Evolutionary conservation across 2,329 filamentous ascomycete species (phyloP).

Genomic region (Chaetomiaceae sp.): DNA sequence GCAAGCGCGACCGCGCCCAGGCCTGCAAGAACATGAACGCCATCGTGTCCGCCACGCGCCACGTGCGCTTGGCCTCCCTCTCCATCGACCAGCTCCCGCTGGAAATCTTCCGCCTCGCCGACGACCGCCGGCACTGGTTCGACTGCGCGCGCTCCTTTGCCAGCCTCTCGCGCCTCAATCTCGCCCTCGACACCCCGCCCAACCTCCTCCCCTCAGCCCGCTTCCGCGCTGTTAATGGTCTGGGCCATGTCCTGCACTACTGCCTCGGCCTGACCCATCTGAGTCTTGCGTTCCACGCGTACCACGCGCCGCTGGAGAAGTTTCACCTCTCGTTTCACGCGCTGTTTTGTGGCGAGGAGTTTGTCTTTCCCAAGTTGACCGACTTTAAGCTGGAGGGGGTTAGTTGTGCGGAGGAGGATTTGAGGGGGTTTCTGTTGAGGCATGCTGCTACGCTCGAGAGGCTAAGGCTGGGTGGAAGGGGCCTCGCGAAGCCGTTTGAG

Average conservation of each 20-base stretch:
- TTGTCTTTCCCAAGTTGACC: slow-evolving; percentile 36
- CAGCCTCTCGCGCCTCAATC: slow-evolving; percentile 37
- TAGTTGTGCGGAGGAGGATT: slow-evolving; percentile 40
- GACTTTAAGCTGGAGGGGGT: slow-evolving; percentile 42
- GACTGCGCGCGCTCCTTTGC: slow-evolving; percentile 38
- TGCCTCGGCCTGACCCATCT: slow-evolving; percentile 36
- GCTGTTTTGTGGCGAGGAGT: slow-evolving; percentile 32
- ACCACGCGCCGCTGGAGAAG: slow-evolving; percentile 37
- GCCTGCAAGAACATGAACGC: slow-evolving; percentile 39
- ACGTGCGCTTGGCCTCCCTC: slow-evolving; percentile 35
- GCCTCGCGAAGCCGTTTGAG: slow-evolving; percentile 38
- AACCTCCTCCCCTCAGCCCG: slow-evolving; percentile 35
- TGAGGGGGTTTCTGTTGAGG: slow-evolving; percentile 39
- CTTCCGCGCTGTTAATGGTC: slow-evolving; percentile 40
- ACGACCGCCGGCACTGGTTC: slow-evolving; percentile 40
- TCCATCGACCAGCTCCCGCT: slow-evolving; percentile 42
- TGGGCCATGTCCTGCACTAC: slow-evolving; percentile 40
- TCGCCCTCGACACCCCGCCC: slow-evolving; percentile 39
- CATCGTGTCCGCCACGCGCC: slow-evolving; percentile 37
- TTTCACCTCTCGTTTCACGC: slow-evolving; percentile 40
- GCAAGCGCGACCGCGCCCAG: slow-evolving; percentile 36
- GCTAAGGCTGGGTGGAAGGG: slow-evolving; percentile 43
- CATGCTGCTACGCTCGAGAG: slow-evolving; percentile 38
- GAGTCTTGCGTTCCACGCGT: slow-evolving; percentile 40
- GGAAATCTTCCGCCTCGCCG: slow-evolving; percentile 37